phyloP scores from a whole-genome alignment of 2,329 filamentous ascomycete species.

The Botrytis paeoniae region DNA sequence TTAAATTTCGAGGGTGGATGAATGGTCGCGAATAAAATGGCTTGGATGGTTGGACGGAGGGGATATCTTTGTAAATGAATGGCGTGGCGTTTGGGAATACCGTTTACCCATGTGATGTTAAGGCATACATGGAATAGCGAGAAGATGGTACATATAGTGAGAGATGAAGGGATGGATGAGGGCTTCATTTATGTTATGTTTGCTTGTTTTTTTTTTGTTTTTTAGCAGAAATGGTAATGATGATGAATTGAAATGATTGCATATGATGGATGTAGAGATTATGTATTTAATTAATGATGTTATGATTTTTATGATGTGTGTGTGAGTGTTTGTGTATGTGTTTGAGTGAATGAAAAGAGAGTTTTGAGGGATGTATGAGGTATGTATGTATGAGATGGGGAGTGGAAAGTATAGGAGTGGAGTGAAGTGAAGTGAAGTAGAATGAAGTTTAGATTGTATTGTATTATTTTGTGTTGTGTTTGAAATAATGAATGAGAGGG shows the following conservation, averaged over 20 bases:
- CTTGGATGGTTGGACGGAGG: neutral
- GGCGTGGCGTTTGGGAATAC: constrained; percentile 9
- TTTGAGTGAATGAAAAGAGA: neutral
- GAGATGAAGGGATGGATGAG: neutral
- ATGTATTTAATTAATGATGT: neutral
- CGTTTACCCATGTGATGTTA: neutral
- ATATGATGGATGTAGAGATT: neutral
- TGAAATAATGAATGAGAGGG: no score
- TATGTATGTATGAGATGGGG: neutral
- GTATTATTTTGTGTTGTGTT: no score
- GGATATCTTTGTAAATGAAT: neutral
- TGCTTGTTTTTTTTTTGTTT: neutral
- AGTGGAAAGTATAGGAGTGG: no score
- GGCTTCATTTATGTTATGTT: neutral
- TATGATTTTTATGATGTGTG: neutral
- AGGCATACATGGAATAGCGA: neutral
- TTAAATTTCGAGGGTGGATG: neutral
- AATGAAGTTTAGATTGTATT: no score
- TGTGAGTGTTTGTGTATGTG: neutral
- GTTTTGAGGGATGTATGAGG: neutral
- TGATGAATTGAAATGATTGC: neutral
- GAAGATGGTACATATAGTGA: constrained; percentile 1
- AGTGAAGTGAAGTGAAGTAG: no score
- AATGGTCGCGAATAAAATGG: neutral
- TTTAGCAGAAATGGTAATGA: neutral